Base-by-base conservation (phyloP, 2,329 filamentous ascomycete genomes). In the Microsporum ferrugineum region DNA sequence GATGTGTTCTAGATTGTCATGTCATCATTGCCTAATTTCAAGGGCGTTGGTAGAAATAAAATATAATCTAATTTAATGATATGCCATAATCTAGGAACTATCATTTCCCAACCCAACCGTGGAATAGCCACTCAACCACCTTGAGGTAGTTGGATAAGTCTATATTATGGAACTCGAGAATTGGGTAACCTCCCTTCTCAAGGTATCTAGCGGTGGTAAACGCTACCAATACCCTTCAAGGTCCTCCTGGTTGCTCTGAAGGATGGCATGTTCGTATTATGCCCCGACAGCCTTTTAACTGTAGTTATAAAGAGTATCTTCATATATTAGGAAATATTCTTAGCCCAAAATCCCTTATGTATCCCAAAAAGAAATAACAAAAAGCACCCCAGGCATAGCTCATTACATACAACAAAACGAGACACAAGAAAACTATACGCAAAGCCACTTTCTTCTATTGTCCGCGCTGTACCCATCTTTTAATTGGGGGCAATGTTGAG, bases 1-100 rank as follows among this genome's bases (percentile, higher is more conserved):
- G 55, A 57, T 57, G 34, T 57, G 23, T 57, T 57, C 27, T 57
- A 57, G 55, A 4, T 12, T 17, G 12, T 57, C 23, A 34, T 55
- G 39, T 4, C 33, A n/a, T 56, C 12, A 36, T 56, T 56, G 7
- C 38, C 7, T 56, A 56, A 4, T 31, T n/a, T 12, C 17, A 14
- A 51, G 10, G 45, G 12, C 39, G 2, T 23, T 23, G 39, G 14
- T n/a, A 43, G 39, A 27, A 31, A 10, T 29, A 29, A 14, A 12
- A 51, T 14, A 29, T 23, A 29, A 31, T 14, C 23, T 12, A 8
- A 29, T 33, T 2, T 51, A 31, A 51, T 51, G 45, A 12, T 14
- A 31, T 33, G 23, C 23, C 45, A 51, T 14, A 8, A 5, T 12
- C 31, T 31, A 7, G 23, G 27, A 31, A 29, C 45, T 17, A 43